Evolutionary conservation across 768 basidiomycete species (phyloP).

Genomic region (Cyclocybe aegerita): DNA sequence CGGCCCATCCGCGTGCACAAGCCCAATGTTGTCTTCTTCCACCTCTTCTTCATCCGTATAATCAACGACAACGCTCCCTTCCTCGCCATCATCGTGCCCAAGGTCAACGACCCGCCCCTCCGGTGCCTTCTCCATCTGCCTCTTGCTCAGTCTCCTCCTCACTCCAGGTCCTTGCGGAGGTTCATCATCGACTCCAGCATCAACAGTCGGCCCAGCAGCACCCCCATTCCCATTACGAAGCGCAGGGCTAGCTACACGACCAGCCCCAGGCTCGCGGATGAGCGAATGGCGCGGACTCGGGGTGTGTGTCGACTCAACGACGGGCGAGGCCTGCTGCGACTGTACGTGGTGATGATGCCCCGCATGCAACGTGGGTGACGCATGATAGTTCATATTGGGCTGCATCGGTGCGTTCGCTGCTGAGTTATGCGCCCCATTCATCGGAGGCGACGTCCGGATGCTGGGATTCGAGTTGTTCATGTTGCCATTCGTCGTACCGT

Average conservation of each 20-base stretch:
- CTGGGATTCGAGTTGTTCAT: too few species aligned
- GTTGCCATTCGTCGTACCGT: too few species aligned
- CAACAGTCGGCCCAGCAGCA: not conserved
- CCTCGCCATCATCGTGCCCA: not conserved
- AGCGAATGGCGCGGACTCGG: too few species aligned
- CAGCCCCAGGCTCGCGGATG: not conserved
- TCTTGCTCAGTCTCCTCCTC: constrained; percentile 11
- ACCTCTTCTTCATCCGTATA: too few species aligned
- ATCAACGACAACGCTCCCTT: too few species aligned
- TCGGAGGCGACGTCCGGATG: too few species aligned
- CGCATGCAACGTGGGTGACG: not conserved
- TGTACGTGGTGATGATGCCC: not conserved
- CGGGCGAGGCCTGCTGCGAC: not conserved
- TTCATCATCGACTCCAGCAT: not conserved
- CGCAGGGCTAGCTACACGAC: not conserved
- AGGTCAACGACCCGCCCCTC: not conserved
- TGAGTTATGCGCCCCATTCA: too few species aligned
- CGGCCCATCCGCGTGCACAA: too few species aligned
- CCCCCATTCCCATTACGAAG: not conserved
- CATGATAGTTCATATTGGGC: too few species aligned
- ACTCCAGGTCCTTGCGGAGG: not conserved
- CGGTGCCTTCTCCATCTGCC: constrained; percentile 20
- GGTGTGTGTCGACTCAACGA: too few species aligned
- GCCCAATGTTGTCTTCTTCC: too few species aligned
- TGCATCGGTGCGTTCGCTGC: too few species aligned